These are phyloP conservation scores for Ilyonectria sp. DNA, from an alignment of 2,329 filamentous ascomycete genomes.

Conservation along the genomic window DNA sequence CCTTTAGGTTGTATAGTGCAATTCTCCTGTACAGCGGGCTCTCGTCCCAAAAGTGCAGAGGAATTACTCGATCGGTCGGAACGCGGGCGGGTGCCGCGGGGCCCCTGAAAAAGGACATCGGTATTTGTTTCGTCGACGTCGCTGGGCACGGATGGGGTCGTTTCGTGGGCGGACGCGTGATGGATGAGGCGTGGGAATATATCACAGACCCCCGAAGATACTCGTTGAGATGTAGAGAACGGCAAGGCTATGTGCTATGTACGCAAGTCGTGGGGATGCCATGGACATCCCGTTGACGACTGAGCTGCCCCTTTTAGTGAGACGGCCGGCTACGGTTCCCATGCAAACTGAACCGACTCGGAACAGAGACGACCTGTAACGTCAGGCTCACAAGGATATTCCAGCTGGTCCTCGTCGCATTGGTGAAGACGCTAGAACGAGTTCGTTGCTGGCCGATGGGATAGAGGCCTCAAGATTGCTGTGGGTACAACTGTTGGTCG, in stretches of 20 bases:
- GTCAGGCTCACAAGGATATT: background rate
- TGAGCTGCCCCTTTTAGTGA: background rate
- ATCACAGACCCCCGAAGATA: background rate
- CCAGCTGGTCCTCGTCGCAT: no score
- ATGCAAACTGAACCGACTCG: background rate
- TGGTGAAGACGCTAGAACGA: background rate
- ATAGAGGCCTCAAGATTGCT: background rate
- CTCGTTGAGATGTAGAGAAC: background rate
- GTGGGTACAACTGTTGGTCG: background rate
- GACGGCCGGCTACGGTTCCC: no score
- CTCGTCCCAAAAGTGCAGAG: conserved; percentile 28
- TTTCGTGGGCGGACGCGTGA: background rate
- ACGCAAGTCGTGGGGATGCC: background rate
- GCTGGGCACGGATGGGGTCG: background rate
- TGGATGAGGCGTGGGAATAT: background rate
- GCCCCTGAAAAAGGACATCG: conserved; percentile 23
- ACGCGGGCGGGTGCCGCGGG: conserved; percentile 17
- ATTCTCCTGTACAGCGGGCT: conserved; percentile 28
- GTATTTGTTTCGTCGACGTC: background rate
- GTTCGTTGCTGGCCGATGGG: background rate
- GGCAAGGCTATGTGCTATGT: background rate
- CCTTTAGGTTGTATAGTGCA: conserved; percentile 27
- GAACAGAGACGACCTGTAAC: background rate
- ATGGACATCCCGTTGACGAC: background rate
- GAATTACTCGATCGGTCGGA: conserved; percentile 21